Evolutionary conservation across 2,329 filamentous ascomycete species (phyloP), one percentile per base, ranked within the genome.

Genomic region (Ceratocystis cacaofunesta): DNA sequence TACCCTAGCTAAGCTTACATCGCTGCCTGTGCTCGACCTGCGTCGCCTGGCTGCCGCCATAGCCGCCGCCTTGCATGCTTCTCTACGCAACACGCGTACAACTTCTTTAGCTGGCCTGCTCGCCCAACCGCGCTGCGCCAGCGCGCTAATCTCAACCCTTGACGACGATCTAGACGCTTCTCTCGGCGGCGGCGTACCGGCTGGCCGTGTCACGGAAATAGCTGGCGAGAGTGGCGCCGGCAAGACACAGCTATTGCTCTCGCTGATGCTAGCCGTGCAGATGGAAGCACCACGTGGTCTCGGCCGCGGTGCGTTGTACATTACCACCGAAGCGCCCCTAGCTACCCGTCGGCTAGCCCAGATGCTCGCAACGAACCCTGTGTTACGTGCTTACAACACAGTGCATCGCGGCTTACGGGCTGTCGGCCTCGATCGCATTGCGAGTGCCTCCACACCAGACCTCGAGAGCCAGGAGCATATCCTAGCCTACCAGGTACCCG

Each of bases 391-490:
- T 28, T 78, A 78, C 58, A 85, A 95, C 73, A 69, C 68, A 75
- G 69, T 73, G 67, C 68, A 71, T 69, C 69, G 15, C 67, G 69
- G 46, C 72, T 72, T 36, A 12, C 61, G 17, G 22, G 22, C 61
- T 17, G 80, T 91, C 0, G 88, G 88, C 0, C 80, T 96, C 4
- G 85, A 89, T 73, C 80, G 82, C 69, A 86, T 99, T 69, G 81
- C 91, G 70, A 89, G 87, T 73, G 89, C 94, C 69, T 85, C 87
- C 62, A 91, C 90, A 8, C 89, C 90, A 41, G 92, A 97, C 73
- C 85, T 97, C 65, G 94, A 97, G 75, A 87, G 89, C 0, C 94
- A 99, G 75, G 92, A 97, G 67, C 92, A 97, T 75, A 96, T 99
- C 72, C 79, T 97, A 30, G 86, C 85, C 69, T 97, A 90, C 75